A percentile compares a stretch with the other conserved stretches of the same genome.
Conservation (phyloP, 2,329 filamentous ascomycete genomes). For the Cladosporium sp. region DNA sequence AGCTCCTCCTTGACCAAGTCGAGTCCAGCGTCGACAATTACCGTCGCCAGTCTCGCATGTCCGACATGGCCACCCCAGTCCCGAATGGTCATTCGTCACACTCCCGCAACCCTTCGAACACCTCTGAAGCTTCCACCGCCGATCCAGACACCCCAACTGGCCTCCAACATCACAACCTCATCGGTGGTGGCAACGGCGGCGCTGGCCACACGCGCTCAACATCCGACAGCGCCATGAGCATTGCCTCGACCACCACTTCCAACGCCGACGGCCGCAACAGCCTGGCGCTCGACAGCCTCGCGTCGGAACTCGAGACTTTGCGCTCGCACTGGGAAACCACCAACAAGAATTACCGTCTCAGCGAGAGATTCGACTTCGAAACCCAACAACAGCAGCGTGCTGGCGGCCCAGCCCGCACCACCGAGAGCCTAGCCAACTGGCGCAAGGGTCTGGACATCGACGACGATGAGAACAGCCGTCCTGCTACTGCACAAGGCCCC, state of each 20-base stretch:
- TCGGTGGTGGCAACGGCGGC: slow-evolving; percentile 35
- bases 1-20: slow-evolving; percentile 87
- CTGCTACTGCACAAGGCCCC: slow-evolving; percentile 6
- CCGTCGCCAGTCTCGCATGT: slow-evolving; percentile 62
- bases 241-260: slow-evolving; percentile 42
- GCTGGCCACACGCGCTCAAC: slow-evolving; percentile 49
- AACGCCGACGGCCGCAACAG: slow-evolving; percentile 29
- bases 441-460: slow-evolving; percentile 64
- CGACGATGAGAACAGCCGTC: slow-evolving; percentile 20
- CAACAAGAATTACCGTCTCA: slow-evolving; percentile 89
- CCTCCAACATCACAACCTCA: slow-evolving; percentile 37
- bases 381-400: slow-evolving; percentile 39
- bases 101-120: slow-evolving; percentile 2
- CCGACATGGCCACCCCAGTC: slow-evolving; percentile 27
- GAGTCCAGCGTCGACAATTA: slow-evolving; percentile 93
- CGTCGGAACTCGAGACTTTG: slow-evolving; percentile 84
- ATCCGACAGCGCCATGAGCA: slow-evolving; percentile 57
- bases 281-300: slow-evolving; percentile 70
- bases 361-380: slow-evolving; percentile 86
- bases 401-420: slow-evolving; percentile 45
- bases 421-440: slow-evolving; percentile 76
- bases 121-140: slow-evolving; percentile 37
- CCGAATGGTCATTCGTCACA: slow-evolving; percentile 24
- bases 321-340: slow-evolving; percentile 92
- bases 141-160: slow-evolving; percentile 6